Evolutionary conservation across 1,284 basidiomycete genomes (phyloP).

Genomic region (Sporisorium exsertum): DNA sequence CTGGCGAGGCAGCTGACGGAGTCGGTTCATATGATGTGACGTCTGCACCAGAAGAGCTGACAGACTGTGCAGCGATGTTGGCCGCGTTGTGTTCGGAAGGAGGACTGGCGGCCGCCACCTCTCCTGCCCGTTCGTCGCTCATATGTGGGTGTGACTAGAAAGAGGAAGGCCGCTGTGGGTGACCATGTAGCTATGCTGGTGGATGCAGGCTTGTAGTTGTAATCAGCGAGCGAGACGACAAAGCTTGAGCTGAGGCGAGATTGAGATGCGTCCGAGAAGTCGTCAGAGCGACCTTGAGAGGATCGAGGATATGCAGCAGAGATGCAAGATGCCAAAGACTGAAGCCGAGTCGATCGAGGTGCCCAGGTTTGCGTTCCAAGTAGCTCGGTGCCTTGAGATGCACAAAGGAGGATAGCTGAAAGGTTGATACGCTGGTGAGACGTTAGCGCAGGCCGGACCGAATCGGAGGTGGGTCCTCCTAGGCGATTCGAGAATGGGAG

Average conservation of each 20-base stretch:
- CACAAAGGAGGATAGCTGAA: too few relatives aligned
- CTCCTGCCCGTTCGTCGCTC: slow-evolving; percentile 38
- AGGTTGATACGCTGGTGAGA: neutral
- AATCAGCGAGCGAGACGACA: neutral
- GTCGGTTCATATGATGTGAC: neutral
- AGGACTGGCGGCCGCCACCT: slow-evolving; percentile 36
- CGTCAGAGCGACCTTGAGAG: neutral
- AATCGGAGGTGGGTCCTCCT: slow-evolving; percentile 4
- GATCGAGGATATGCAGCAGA: neutral
- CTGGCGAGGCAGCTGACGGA: slow-evolving; percentile 1
- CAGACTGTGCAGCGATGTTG: slow-evolving; percentile 8
- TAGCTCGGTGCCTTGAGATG: neutral
- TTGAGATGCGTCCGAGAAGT: neutral
- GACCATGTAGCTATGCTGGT: slow-evolving; percentile 17
- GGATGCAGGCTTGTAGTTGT: neutral
- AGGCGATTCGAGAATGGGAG: slow-evolving; percentile 15
- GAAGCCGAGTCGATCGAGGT: slow-evolving; percentile 6
- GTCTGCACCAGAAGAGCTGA: neutral
- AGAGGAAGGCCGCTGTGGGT: neutral
- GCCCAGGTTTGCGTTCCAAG: neutral
- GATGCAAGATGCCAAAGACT: neutral
- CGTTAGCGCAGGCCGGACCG: neutral
- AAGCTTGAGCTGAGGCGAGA: neutral
- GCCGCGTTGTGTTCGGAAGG: slow-evolving; percentile 14
- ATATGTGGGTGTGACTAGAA: slow-evolving; percentile 18